Percentiles rank a stretch among this genome's conserved stretches.
phyloP scores from a whole-genome alignment of 2,329 filamentous ascomycete species.

The Trichoderma semiorbis region DNA sequence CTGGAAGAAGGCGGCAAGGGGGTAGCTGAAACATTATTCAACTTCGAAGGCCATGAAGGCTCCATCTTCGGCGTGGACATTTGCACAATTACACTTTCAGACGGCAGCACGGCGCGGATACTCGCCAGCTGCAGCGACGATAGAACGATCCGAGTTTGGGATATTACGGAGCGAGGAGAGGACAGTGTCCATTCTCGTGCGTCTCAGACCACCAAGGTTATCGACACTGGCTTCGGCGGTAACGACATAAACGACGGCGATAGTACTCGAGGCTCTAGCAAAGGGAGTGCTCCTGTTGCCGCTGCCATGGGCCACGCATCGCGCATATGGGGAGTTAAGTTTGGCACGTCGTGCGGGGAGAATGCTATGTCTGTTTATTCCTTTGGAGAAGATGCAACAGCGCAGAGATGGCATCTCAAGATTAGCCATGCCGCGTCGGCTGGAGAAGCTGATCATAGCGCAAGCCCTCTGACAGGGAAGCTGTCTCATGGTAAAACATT shows the following conservation, averaged over 20 bases:
- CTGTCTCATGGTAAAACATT: constrained; percentile 55
- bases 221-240: constrained; percentile 18
- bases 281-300: constrained; percentile 50
- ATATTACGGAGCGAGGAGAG: constrained; percentile 57
- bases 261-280: not conserved
- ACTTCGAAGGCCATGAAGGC: constrained; percentile 73
- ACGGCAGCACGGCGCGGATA: constrained; percentile 51
- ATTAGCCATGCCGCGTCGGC: constrained; percentile 27
- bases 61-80: constrained; percentile 90
- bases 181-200: constrained; percentile 46
- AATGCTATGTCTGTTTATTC: constrained; percentile 54
- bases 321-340: constrained; percentile 83
- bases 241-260: not conserved
- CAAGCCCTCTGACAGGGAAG: constrained; percentile 19
- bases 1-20: constrained; percentile 23
- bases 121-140: constrained; percentile 94
- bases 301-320: constrained; percentile 82
- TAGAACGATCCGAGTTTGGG: constrained; percentile 83
- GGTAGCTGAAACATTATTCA: constrained; percentile 45
- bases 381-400: constrained; percentile 79
- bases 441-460: not conserved
- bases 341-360: constrained; percentile 42
- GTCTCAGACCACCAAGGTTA: constrained; percentile 47
- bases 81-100: constrained; percentile 49
- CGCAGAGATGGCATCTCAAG: constrained; percentile 65